Base-by-base conservation (phyloP, 305 asterid species). In the Ruellia speciosa region DNA sequence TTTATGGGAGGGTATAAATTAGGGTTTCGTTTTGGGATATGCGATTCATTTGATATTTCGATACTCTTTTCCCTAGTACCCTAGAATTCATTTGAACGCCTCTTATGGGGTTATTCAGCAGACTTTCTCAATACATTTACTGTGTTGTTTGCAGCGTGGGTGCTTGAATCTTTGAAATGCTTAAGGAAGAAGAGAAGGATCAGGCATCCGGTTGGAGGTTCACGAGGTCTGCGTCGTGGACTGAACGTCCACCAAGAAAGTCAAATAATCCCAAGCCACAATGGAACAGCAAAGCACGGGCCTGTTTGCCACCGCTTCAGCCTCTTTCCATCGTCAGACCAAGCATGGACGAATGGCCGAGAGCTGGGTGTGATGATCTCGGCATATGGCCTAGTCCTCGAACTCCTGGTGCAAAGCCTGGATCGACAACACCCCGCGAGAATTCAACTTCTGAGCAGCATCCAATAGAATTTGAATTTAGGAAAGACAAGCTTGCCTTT, bases 301-400 rank as follows among this genome's bases (percentile, higher is more conserved):
- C 88, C 9, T 86, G 94, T 70, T 79, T 92, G 82, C 95, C 96
- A 0, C 96, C 96, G 3, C 98, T 90, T 60, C 98, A 88, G 73
- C 98, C 95, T 47, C 88, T 92, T 48, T 82, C 95, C 9, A 75
- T 92, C 3, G 56, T 62, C 37, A 80, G 88, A 14, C 90, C 94
- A 1, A 77, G 52, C 31, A 60, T 74, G 34, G 94, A 92, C 40
- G 94, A 83, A 53, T 92, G 98, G 98, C 98, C 98, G 2, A 79
- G 69, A 60, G 93, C 94, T 43, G 96, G 95, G 8, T 85, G 94
- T 0, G 98, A 92, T 54, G 98, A 92, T 77, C 81, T 88, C 70
- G 98, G 98, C 46, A 17, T 83, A 67, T 90, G 98, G 98, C 80
- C 77, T 0, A 70, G 66, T 64, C 94, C 96, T 35, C 79, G 87